phyloP scores from a whole-genome alignment of 805 yeast species.

The Nakazawaea wyomingensis region DNA sequence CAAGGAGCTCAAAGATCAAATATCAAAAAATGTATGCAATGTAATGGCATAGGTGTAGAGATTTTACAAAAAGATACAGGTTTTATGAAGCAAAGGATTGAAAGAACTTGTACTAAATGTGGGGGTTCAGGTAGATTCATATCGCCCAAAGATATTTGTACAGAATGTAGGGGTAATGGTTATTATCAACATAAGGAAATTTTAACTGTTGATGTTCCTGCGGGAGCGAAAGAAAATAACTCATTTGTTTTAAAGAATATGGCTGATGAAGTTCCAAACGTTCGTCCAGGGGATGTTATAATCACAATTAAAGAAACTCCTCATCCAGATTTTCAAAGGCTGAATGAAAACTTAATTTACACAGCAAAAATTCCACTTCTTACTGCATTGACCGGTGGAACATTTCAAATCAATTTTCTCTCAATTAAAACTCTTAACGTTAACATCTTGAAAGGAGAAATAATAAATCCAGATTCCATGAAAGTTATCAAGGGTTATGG shows the following conservation, averaged over 20 bases:
- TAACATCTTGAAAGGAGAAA: slow-evolving; percentile 44
- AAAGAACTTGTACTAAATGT: slow-evolving; percentile 41
- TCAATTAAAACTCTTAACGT: slow-evolving; percentile 31
- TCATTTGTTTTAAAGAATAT: slow-evolving; percentile 48
- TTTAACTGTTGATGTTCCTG: slow-evolving; percentile 45
- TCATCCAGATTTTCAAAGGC: slow-evolving; percentile 33
- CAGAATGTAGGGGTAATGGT: slow-evolving; percentile 39
- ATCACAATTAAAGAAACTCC: slow-evolving; percentile 39
- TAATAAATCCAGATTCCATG: slow-evolving; percentile 42
- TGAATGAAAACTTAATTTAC: slow-evolving; percentile 38
- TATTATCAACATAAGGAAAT: slow-evolving; percentile 43
- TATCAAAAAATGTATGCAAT: slow-evolving; percentile 27
- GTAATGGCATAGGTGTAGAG: slow-evolving; percentile 39
- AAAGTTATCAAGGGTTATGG: slow-evolving; percentile 49
- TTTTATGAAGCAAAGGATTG: slow-evolving; percentile 35
- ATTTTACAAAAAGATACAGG: slow-evolving; percentile 38
- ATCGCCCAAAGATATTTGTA: slow-evolving; percentile 30
- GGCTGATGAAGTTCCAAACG: slow-evolving; percentile 58
- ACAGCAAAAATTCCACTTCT: slow-evolving; percentile 42
- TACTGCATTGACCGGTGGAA: slow-evolving; percentile 58
- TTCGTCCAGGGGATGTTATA: slow-evolving; percentile 61
- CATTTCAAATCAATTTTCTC: slow-evolving; percentile 32
- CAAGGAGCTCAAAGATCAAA: slow-evolving; percentile 36
- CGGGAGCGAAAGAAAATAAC: slow-evolving; percentile 53
- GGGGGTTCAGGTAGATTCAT: slow-evolving; percentile 35